Evolutionary conservation across 495 filamentous ascomycete genomes (phyloP).

Genomic region (Rusavskia elegans): DNA sequence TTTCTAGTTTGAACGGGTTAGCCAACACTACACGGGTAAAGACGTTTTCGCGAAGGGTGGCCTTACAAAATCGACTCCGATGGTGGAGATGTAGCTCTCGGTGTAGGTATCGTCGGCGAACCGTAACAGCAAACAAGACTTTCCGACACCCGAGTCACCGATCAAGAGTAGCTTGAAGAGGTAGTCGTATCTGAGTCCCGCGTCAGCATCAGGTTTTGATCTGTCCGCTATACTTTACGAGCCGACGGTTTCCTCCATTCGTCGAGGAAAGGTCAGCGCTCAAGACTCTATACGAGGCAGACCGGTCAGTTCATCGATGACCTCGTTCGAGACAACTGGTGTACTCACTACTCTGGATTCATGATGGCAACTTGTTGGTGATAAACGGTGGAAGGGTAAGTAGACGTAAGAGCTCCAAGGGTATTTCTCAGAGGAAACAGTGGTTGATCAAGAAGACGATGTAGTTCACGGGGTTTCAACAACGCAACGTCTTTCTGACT

Average conservation of each 20-base stretch:
- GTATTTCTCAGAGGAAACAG: background rate
- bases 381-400: background rate
- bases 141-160: constrained; percentile 98
- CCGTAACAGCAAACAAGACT: constrained; percentile 93
- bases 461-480: too few relatives aligned
- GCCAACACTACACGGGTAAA: constrained; percentile 5
- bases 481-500: background rate
- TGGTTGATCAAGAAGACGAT: background rate
- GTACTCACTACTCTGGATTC: constrained; percentile 88
- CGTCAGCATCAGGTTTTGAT: background rate
- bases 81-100: constrained; percentile 99
- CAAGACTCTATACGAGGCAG: constrained; percentile 1
- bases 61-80: constrained; percentile 95
- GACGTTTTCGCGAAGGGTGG: background rate
- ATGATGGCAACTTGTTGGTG: constrained; percentile 36
- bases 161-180: constrained; percentile 99
- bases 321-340: constrained; percentile 3
- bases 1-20: constrained; percentile 49
- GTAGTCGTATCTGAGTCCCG: constrained; percentile 79
- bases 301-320: background rate
- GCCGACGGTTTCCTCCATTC: too few relatives aligned
- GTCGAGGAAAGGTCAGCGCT: background rate
- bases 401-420: background rate
- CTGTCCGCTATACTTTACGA: too few relatives aligned
- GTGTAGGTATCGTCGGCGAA: constrained; percentile 99